Evolutionary conservation across 2,329 filamentous ascomycete genomes (phyloP).

Genomic region (Ophiocordyceps polyrhachis-furcata): DNA sequence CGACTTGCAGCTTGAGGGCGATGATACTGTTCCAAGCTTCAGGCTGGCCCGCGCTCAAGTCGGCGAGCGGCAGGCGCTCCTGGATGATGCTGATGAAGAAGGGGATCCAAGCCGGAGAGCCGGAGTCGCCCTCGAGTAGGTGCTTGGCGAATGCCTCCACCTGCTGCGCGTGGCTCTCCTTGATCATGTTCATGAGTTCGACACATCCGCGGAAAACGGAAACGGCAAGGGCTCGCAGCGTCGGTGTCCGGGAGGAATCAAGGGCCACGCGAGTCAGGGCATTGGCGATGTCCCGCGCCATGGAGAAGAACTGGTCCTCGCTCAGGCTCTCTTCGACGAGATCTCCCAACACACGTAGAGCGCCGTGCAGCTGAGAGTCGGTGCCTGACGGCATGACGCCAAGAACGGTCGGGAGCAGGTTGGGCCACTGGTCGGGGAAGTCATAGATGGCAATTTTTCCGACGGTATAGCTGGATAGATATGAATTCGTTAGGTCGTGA

Average conservation of each 20-base stretch:
- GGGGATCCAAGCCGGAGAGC: conserved; percentile 52
- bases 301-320: conserved; percentile 85
- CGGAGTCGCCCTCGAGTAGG: conserved; percentile 31
- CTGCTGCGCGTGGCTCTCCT: conserved; percentile 74
- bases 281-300: conserved; percentile 70
- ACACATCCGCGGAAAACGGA: conserved; percentile 84
- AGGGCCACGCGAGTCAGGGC: conserved; percentile 68
- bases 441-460: conserved; percentile 89
- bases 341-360: conserved; percentile 72
- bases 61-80: conserved; percentile 49
- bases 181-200: conserved; percentile 89
- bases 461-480: conserved; percentile 41
- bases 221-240: conserved; percentile 67
- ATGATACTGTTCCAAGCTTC: conserved; percentile 65
- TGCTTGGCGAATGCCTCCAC: conserved; percentile 84
- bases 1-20: conserved; percentile 79
- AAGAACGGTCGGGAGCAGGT: conserved; percentile 64
- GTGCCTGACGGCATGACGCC: conserved; percentile 56
- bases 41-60: conserved; percentile 27
- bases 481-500: neutral
- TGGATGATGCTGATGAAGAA: conserved; percentile 75
- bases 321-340: conserved; percentile 85
- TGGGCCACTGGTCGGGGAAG: conserved; percentile 91
- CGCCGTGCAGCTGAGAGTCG: conserved; percentile 71
- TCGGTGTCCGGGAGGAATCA: conserved; percentile 53